Evolutionary conservation across 176 grass and related monocot species (phyloP).

Genomic region (Juncus inflexus): DNA sequence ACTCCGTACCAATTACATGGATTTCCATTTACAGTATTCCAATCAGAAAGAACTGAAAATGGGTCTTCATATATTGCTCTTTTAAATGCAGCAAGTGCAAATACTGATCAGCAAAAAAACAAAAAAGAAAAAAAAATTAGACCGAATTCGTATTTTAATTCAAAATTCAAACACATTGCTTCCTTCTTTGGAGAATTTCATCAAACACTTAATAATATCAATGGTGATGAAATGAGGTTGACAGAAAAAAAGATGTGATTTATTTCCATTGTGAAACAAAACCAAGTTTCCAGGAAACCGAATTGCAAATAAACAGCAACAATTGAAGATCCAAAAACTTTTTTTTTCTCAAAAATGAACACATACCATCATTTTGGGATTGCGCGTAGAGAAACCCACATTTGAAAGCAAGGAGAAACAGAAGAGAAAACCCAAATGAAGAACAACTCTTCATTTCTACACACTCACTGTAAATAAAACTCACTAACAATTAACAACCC

Average conservation of each 20-base stretch:
- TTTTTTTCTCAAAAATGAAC: background rate
- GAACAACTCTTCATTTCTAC: constrained; percentile 6
- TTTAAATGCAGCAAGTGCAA: constrained; percentile 62
- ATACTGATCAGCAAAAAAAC: constrained; percentile 29
- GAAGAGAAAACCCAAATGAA: constrained; percentile 6
- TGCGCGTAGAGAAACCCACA: constrained; percentile 13
- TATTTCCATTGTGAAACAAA: background rate
- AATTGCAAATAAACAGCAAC: background rate
- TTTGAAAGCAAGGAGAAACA: constrained; percentile 12
- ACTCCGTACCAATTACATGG: constrained; percentile 90
- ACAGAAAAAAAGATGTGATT: background rate
- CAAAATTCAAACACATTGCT: constrained; percentile 7
- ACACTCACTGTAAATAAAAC: background rate
- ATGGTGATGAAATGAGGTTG: background rate
- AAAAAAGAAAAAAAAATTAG: background rate
- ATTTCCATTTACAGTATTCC: constrained; percentile 46
- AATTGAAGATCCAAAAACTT: background rate
- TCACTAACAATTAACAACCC: background rate
- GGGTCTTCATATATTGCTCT: constrained; percentile 76
- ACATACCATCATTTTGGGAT: constrained; percentile 22
- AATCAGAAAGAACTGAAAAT: constrained; percentile 66
- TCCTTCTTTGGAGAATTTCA: constrained; percentile 1
- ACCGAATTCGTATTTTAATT: constrained; percentile 10
- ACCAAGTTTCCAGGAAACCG: background rate
- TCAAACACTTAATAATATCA: background rate